Conservation (phyloP, 2,329 filamentous ascomycete genomes). For the Pyrenochaeta sp. region DNA sequence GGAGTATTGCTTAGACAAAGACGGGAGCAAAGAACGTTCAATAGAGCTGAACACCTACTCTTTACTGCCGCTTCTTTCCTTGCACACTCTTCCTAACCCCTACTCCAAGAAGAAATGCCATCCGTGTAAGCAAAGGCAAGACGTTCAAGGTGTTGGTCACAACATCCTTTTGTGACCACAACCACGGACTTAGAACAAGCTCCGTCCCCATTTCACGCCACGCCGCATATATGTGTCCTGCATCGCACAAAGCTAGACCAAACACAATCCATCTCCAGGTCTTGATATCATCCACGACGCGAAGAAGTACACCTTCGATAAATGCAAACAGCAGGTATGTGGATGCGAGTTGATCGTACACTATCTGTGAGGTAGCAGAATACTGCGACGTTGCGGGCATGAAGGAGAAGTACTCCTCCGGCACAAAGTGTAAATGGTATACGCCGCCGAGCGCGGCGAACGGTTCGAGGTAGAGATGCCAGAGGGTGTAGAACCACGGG, state of each 20-base stretch:
- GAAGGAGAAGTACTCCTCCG: conserved; percentile 69
- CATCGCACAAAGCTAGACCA: conserved; percentile 74
- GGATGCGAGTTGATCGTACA: conserved; percentile 78
- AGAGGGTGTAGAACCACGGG: conserved; percentile 68
- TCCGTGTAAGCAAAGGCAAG: conserved; percentile 42
- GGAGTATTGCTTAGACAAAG: no score
- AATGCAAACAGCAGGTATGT: conserved; percentile 79
- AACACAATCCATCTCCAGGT: conserved; percentile 76
- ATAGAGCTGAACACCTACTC: no score
- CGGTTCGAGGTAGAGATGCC: conserved; percentile 78
- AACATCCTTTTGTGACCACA: conserved; percentile 51
- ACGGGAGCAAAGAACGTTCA: no score
- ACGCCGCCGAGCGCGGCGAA: conserved; percentile 62
- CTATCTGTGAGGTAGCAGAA: conserved; percentile 56
- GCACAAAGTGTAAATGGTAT: conserved; percentile 60
- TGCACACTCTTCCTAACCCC: conserved; percentile 34
- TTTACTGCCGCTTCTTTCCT: conserved; percentile 11
- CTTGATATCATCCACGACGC: conserved; percentile 69
- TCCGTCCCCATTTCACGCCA: conserved; percentile 43
- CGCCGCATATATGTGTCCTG: conserved; percentile 70
- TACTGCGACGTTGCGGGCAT: conserved; percentile 58
- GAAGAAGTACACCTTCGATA: conserved; percentile 78
- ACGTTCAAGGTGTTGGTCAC: conserved; percentile 47
- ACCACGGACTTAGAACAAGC: conserved; percentile 27
- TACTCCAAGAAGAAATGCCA: conserved; percentile 47